Conservation (phyloP, 176 grass and related monocot genomes). For the Guadua angustifolia region DNA sequence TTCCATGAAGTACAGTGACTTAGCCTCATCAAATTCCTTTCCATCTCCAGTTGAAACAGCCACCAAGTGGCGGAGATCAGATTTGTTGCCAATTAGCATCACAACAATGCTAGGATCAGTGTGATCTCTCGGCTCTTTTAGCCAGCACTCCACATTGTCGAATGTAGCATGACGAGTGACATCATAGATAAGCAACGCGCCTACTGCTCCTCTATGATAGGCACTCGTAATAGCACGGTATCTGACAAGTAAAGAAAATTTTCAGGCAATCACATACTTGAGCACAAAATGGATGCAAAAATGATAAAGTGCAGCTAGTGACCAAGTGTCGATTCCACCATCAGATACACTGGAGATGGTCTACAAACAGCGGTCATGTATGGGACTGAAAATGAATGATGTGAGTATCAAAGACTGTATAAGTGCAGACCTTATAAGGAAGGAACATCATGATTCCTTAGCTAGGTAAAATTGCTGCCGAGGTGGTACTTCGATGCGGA, state of each 20-base stretch:
- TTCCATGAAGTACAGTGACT: conserved; percentile 78
- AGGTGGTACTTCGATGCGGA: too few species aligned
- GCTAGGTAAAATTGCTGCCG: too few species aligned
- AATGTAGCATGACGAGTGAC: conserved; percentile 67
- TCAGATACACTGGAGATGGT: too few species aligned
- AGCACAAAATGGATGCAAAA: conserved; percentile 18
- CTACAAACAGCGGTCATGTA: too few species aligned
- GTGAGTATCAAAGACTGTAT: too few species aligned
- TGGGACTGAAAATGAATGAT: too few species aligned
- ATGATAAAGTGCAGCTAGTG: not conserved
- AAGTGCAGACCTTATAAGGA: too few species aligned
- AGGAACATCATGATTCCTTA: too few species aligned
- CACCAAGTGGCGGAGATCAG: conserved; percentile 69
- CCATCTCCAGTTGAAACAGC: conserved; percentile 66
- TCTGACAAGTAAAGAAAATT: conserved; percentile 39
- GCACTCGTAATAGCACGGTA: conserved; percentile 77
- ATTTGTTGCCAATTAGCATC: conserved; percentile 74
- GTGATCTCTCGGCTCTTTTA: conserved; percentile 67
- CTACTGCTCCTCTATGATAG: conserved; percentile 73
- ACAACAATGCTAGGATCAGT: conserved; percentile 66
- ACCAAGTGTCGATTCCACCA: too few species aligned
- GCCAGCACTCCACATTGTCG: conserved; percentile 58
- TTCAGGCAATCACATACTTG: not conserved
- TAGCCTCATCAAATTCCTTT: conserved; percentile 60
- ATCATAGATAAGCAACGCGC: conserved; percentile 72